Percentiles rank a stretch among this genome's conserved stretches.
These are phyloP conservation scores for Pleomassaria siparia DNA, from an alignment of 2,329 filamentous ascomycete species.

Conservation along the genomic window DNA sequence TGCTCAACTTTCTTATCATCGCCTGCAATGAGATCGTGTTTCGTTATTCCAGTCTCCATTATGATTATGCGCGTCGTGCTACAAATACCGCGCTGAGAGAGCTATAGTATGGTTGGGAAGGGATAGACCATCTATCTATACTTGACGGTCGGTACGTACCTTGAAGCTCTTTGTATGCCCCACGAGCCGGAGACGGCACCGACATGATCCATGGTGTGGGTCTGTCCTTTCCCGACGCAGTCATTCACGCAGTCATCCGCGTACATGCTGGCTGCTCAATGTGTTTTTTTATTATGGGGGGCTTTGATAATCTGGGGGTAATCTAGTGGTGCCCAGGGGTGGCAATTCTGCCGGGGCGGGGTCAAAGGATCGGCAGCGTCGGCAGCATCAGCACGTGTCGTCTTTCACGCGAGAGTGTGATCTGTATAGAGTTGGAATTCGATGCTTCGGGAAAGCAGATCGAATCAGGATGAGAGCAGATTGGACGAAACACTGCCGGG, in stretches of 20 bases:
- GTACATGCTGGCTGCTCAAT: slow-evolving; percentile 2
- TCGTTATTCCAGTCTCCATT: slow-evolving; percentile 13
- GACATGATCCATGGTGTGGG: background rate
- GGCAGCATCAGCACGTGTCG: too few species aligned
- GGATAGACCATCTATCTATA: too few species aligned
- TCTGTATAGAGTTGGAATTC: too few species aligned
- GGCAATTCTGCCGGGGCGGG: slow-evolving; percentile 7
- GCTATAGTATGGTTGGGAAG: background rate
- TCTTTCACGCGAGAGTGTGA: too few species aligned
- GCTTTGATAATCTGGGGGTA: slow-evolving; percentile 8
- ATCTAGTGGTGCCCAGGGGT: too few species aligned
- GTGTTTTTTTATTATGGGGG: background rate
- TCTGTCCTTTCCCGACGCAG: background rate
- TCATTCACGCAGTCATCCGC: too few species aligned
- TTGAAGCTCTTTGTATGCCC: slow-evolving; percentile 1
- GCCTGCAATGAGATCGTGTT: slow-evolving; percentile 17
- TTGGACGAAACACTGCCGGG: too few species aligned
- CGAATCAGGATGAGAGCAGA: too few species aligned
- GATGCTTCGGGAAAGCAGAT: too few species aligned
- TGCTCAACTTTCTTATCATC: slow-evolving; percentile 22
- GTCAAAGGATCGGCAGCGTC: slow-evolving; percentile 2
- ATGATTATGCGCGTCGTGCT: slow-evolving; percentile 3
- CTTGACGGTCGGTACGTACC: background rate
- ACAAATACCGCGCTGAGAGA: background rate
- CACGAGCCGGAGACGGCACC: background rate